Conservation (phyloP, 306 rosid genomes). For the Trichosanthes truncata region DNA sequence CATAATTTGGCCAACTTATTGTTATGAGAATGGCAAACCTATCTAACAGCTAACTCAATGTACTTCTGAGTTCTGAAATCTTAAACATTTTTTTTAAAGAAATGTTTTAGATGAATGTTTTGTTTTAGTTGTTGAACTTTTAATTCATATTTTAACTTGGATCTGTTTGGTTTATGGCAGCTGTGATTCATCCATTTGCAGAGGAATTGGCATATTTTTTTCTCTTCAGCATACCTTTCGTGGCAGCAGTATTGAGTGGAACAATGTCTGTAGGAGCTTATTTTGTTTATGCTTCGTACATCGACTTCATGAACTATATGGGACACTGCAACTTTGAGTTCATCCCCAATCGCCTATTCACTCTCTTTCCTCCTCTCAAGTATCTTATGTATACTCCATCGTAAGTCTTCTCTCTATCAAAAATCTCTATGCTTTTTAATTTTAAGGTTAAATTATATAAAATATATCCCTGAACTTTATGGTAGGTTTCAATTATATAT, state of each 20-base stretch:
- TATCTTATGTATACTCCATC: slow-evolving; percentile 32
- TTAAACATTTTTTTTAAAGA: too few relatives aligned
- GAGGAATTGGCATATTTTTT: slow-evolving; percentile 19
- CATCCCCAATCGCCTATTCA: slow-evolving; percentile 23
- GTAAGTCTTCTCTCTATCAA: slow-evolving; percentile 15
- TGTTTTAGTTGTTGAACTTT: too few relatives aligned
- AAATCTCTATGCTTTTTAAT: not conserved
- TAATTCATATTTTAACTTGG: too few relatives aligned
- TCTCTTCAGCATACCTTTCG: slow-evolving; percentile 13
- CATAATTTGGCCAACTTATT: too few relatives aligned
- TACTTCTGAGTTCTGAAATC: too few relatives aligned
- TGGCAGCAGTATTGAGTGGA: not conserved
- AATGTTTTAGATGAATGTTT: too few relatives aligned
- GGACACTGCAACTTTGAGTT: slow-evolving; percentile 41
- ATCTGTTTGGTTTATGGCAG: slow-evolving; percentile 1
- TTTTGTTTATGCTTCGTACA: not conserved
- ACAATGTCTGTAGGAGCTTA: slow-evolving; percentile 6
- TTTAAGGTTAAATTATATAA: too few relatives aligned
- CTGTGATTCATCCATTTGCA: slow-evolving; percentile 40
- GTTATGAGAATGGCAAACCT: too few relatives aligned
- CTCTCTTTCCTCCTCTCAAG: slow-evolving; percentile 30
- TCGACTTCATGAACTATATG: slow-evolving; percentile 39
- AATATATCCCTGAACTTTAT: too few relatives aligned
- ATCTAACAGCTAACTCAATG: too few relatives aligned
- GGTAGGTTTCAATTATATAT: too few relatives aligned